A percentile compares a stretch with the other conserved stretches of the same genome.
Evolutionary conservation across 768 basidiomycete species (phyloP).

Genomic region (Leucocoprinus birnbaumii): DNA sequence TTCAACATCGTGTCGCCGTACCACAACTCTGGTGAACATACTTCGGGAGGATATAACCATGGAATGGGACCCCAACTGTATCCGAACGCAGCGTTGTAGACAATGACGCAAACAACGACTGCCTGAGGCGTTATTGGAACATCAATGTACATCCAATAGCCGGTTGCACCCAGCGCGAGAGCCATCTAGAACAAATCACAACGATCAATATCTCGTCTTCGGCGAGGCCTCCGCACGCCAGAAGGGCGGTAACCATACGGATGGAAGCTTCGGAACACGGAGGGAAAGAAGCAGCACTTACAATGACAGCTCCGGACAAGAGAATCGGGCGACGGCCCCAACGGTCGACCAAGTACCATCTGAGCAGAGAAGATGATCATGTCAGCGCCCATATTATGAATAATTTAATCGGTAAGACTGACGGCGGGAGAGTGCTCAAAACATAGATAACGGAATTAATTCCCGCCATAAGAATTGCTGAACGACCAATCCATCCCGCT

Average conservation of each 20-base stretch:
- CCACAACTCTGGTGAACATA: conserved; percentile 22
- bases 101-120: conserved; percentile 85
- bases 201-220: neutral
- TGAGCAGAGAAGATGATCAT: conserved; percentile 26
- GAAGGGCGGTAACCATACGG: too few relatives aligned
- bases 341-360: conserved; percentile 92
- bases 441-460: conserved; percentile 86
- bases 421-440: conserved; percentile 82
- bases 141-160: conserved; percentile 94
- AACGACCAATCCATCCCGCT: conserved; percentile 93
- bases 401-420: conserved; percentile 22
- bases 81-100: conserved; percentile 94
- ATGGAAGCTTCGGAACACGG: neutral
- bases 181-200: conserved; percentile 60
- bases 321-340: conserved; percentile 89
- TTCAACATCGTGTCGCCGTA: neutral
- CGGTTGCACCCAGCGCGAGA: conserved; percentile 71
- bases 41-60: conserved; percentile 88
- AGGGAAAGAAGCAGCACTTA: conserved; percentile 28
- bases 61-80: conserved; percentile 91
- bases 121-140: conserved; percentile 81
- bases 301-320: conserved; percentile 79
- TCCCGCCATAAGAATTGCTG: conserved; percentile 94
- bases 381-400: neutral
- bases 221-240: too few relatives aligned